A percentile compares a stretch with the other conserved stretches of the same genome.
Evolutionary conservation across 352 stramenopile genomes (phyloP).

Genomic region (Aphanomyces cochlioides): DNA sequence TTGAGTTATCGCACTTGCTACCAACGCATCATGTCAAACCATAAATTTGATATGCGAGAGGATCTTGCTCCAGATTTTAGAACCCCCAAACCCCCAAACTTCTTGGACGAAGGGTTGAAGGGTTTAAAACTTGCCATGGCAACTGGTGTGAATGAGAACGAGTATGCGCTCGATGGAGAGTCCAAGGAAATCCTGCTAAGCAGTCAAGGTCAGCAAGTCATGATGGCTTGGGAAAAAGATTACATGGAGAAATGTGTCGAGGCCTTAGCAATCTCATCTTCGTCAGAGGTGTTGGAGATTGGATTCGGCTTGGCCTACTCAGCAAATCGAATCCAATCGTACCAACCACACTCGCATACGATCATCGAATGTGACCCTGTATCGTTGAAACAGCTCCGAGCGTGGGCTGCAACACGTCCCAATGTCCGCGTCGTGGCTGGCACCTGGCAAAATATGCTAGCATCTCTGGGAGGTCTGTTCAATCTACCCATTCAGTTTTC

Average conservation of each 20-base stretch:
- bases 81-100: too few species aligned
- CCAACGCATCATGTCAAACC: too few species aligned
- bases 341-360: constrained; percentile 48
- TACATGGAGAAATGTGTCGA: constrained; percentile 81
- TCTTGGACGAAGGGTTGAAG: not conserved
- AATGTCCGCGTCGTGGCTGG: constrained; percentile 53
- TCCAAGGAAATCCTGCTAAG: constrained; percentile 55
- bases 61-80: too few species aligned
- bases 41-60: too few species aligned
- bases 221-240: constrained; percentile 84
- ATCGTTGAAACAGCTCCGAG: constrained; percentile 44
- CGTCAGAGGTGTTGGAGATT: constrained; percentile 75
- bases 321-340: constrained; percentile 62
- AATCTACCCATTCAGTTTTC: not conserved
- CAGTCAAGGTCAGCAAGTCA: constrained; percentile 76
- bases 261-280: constrained; percentile 44
- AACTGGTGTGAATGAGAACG: constrained; percentile 34
- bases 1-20: too few species aligned
- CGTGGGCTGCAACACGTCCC: constrained; percentile 42
- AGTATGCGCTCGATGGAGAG: constrained; percentile 41
- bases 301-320: constrained; percentile 84
- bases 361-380: constrained; percentile 78
- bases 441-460: constrained; percentile 64
- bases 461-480: constrained; percentile 36
- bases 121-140: not conserved